Evolutionary conservation across 768 basidiomycete genomes (phyloP), one percentile per base, ranked within the genome.

Genomic region (Phaeotremella fagi): DNA sequence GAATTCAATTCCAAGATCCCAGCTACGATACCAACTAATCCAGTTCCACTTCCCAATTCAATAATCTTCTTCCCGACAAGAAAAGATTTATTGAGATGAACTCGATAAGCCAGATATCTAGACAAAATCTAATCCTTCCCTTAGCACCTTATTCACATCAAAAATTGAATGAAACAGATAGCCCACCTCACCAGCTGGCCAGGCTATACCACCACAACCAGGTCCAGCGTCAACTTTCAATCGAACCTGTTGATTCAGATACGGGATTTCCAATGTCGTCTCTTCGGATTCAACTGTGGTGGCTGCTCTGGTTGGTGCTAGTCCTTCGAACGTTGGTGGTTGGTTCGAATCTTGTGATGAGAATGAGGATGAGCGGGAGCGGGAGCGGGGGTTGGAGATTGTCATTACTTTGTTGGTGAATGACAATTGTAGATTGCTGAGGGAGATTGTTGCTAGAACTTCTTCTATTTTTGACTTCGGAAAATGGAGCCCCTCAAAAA

Each of bases 21-120:
- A 2, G 85, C 85, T 4, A 86, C 83, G 24, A 97, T 80, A 7
- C 90, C 90, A n/a, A 94, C 90, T 22, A 97, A 79, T 16, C 91
- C 91, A 2, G 91, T 97, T 1, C 91, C 91, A 60, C 86, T 86
- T 3, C 91, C 91, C 1, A 97, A 80, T 68, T 97, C 91, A 16
- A 95, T 70, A 12, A 92, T 76, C 26, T 69, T 80, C 71, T 79
- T 83, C 43, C 79, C 79, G 24, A 75, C 55, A 25, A 92, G 75
- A 44, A 79, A 80, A 0, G 82, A 82, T 0, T 58, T 52, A 24
- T 60, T 51, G 3, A 48, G 33, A 1, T 27, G 44, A 49, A 72
- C 59, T 42, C 80, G 79, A 41, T 81, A 79, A 16, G 82, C 77
- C 28, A 95, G 77, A 72, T 92, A 91, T 38, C 77, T 80, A 9